A percentile compares a stretch with the other conserved stretches of the same genome.
These are phyloP conservation scores for Aspergillus glaucus DNA, from an alignment of 2,329 filamentous ascomycete species.

Conservation along the genomic window DNA sequence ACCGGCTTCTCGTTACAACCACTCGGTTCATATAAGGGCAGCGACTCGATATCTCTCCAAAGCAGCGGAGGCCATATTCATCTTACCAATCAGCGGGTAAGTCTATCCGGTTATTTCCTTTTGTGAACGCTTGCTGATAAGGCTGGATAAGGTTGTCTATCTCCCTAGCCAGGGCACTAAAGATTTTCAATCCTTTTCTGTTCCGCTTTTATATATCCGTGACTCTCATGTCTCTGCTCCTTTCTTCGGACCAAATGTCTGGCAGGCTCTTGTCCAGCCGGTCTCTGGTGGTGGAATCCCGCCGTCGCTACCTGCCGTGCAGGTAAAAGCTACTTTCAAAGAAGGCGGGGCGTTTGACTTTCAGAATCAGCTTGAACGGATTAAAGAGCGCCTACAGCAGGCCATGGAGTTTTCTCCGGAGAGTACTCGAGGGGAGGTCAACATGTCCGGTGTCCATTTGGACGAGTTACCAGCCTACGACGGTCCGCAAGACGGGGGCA, in stretches of 20 bases:
- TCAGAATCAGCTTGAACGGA: conserved; percentile 70
- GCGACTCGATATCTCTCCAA: conserved; percentile 61
- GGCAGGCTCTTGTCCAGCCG: conserved; percentile 73
- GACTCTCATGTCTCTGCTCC: conserved; percentile 82
- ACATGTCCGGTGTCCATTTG: conserved; percentile 62
- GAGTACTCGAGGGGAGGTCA: conserved; percentile 42
- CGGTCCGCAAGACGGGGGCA: conserved; percentile 40
- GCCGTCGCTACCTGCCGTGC: conserved; percentile 62
- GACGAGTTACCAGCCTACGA: conserved; percentile 89
- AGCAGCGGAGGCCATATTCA: conserved; percentile 70
- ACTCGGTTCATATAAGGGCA: conserved; percentile 58
- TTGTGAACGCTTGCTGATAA: conserved; percentile 6
- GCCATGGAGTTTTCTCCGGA: conserved; percentile 55
- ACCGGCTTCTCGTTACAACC: conserved; percentile 70
- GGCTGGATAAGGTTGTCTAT: conserved; percentile 67
- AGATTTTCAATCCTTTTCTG: conserved; percentile 77
- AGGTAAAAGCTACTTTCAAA: conserved; percentile 82
- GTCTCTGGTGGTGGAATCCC: conserved; percentile 80
- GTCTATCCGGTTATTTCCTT: conserved; percentile 20
- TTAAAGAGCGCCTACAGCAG: conserved; percentile 77
- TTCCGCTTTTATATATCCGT: conserved; percentile 77
- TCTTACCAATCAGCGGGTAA: conserved; percentile 78
- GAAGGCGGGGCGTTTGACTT: conserved; percentile 95
- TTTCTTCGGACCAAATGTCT: conserved; percentile 89
- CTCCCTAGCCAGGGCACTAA: conserved; percentile 64